Evolutionary conservation across 495 filamentous ascomycete genomes (phyloP).

Genomic region (Aspergillus nanangensis): DNA sequence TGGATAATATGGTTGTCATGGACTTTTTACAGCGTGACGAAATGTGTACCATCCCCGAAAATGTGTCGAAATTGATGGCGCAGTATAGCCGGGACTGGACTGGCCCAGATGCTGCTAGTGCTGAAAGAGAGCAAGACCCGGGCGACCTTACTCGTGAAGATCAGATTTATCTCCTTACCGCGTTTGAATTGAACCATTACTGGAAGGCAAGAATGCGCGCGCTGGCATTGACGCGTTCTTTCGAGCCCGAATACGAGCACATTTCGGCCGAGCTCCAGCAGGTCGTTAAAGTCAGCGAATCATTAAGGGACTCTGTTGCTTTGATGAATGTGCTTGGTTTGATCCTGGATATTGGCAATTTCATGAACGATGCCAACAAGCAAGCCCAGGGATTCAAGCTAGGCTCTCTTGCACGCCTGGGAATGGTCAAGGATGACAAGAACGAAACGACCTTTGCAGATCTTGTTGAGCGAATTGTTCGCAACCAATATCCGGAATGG

Average conservation of each 20-base stretch:
- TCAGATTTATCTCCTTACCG: slow-evolving; percentile 89
- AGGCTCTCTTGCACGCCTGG: slow-evolving; percentile 86
- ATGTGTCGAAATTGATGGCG: slow-evolving; percentile 82
- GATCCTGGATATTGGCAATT: slow-evolving; percentile 97
- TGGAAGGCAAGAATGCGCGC: slow-evolving; percentile 98
- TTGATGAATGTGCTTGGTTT: slow-evolving; percentile 94
- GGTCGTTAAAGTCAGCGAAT: slow-evolving; percentile 81
- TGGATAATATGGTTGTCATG: slow-evolving; percentile 95
- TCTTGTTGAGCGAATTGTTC: slow-evolving; percentile 94
- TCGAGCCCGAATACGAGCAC: slow-evolving; percentile 87
- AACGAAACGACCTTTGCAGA: slow-evolving; percentile 96
- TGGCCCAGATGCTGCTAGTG: slow-evolving; percentile 73
- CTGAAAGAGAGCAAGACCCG: slow-evolving; percentile 83
- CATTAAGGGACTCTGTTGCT: slow-evolving; percentile 81
- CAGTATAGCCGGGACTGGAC: slow-evolving; percentile 97
- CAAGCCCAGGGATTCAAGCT: slow-evolving; percentile 98
- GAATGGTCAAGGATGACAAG: slow-evolving; percentile 98
- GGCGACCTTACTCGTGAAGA: slow-evolving; percentile 87
- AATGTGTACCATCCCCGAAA: slow-evolving; percentile 86
- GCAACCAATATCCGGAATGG: slow-evolving; percentile 94
- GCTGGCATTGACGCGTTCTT: slow-evolving; percentile 76
- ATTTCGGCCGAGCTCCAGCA: slow-evolving; percentile 75
- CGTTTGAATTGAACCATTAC: slow-evolving; percentile 94
- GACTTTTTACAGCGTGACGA: slow-evolving; percentile 93
- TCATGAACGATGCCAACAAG: slow-evolving; percentile 99